Percentiles rank a stretch among this genome's conserved stretches.
phyloP scores from a whole-genome alignment of 805 yeast genomes.

The Kazachstania bromeliacearum region DNA sequence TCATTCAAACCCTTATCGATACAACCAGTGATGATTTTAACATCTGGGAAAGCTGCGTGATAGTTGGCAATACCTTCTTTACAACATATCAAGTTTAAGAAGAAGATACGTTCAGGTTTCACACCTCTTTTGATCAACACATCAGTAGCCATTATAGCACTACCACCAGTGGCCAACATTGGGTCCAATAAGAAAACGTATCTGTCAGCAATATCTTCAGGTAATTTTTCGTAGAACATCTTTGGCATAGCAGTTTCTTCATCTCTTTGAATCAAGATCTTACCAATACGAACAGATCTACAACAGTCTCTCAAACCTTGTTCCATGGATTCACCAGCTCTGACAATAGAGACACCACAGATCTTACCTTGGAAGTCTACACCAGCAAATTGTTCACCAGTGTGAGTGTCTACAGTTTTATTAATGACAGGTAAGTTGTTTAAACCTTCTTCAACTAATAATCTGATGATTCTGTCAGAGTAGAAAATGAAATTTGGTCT shows the following conservation, averaged over 20 bases:
- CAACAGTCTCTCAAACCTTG: slow-evolving; percentile 97
- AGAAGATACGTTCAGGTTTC: slow-evolving; percentile 74
- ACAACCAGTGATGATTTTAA: slow-evolving; percentile 88
- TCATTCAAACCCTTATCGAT: slow-evolving; percentile 82
- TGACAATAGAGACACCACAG: slow-evolving; percentile 96
- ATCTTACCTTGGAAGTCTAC: slow-evolving; percentile 81
- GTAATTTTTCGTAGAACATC: slow-evolving; percentile 86
- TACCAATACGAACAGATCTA: slow-evolving; percentile 91
- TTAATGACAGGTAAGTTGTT: slow-evolving; percentile 83
- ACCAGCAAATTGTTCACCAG: slow-evolving; percentile 65
- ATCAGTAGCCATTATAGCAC: slow-evolving; percentile 94
- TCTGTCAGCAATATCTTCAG: slow-evolving; percentile 81
- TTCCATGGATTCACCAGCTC: slow-evolving; percentile 99
- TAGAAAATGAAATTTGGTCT: slow-evolving; percentile 93
- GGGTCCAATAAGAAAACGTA: slow-evolving; percentile 92
- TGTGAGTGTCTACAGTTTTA: slow-evolving; percentile 60
- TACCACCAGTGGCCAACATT: slow-evolving; percentile 97
- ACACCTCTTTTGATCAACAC: slow-evolving; percentile 84
- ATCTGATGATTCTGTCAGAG: slow-evolving; percentile 87
- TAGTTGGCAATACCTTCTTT: slow-evolving; percentile 88
- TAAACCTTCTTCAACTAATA: slow-evolving; percentile 90
- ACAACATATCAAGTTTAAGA: slow-evolving; percentile 83
- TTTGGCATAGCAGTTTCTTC: slow-evolving; percentile 95
- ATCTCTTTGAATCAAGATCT: slow-evolving; percentile 92
- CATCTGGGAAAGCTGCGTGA: slow-evolving; percentile 68